Conservation (phyloP, 345 rosid species). For the Hypericum androsaemum region DNA sequence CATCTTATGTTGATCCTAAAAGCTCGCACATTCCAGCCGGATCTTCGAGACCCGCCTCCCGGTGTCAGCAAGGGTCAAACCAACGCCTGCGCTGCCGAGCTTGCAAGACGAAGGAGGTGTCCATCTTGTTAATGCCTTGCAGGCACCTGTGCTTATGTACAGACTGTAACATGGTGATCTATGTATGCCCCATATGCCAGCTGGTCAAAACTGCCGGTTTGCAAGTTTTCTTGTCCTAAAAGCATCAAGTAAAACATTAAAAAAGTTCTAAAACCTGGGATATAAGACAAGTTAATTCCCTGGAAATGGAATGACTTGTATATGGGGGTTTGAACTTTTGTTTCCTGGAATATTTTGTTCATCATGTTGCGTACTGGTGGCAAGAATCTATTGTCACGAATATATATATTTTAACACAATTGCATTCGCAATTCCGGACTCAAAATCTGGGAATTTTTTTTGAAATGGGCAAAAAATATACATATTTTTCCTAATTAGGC, state of each 20-base stretch:
- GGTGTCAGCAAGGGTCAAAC: slow-evolving; percentile 17
- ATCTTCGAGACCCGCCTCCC: slow-evolving; percentile 13
- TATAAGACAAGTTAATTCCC: neutral
- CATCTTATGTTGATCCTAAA: slow-evolving; percentile 47
- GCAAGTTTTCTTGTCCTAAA: slow-evolving; percentile 48
- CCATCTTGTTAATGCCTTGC: slow-evolving; percentile 68
- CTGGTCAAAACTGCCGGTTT: slow-evolving; percentile 50
- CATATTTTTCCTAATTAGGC: too few relatives aligned
- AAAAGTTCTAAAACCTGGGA: slow-evolving; percentile 9
- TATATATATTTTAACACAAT: too few relatives aligned
- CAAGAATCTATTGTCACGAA: too few relatives aligned
- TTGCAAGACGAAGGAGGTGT: slow-evolving; percentile 57
- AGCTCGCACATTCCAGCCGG: slow-evolving; percentile 25
- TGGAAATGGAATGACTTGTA: too few relatives aligned
- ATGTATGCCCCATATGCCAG: slow-evolving; percentile 73
- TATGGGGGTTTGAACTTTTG: neutral
- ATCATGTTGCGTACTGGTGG: slow-evolving; percentile 13
- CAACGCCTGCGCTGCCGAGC: slow-evolving; percentile 47
- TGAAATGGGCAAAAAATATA: too few relatives aligned
- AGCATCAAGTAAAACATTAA: slow-evolving; percentile 19
- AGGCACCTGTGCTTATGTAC: slow-evolving; percentile 81
- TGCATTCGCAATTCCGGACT: too few relatives aligned
- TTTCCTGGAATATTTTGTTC: slow-evolving; percentile 5
- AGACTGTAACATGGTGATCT: slow-evolving; percentile 51
- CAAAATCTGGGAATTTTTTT: too few relatives aligned